A percentile compares a stretch with the other conserved stretches of the same genome.
Evolutionary conservation across 306 rosid genomes (phyloP).

Genomic region (Cicer arietinum): DNA sequence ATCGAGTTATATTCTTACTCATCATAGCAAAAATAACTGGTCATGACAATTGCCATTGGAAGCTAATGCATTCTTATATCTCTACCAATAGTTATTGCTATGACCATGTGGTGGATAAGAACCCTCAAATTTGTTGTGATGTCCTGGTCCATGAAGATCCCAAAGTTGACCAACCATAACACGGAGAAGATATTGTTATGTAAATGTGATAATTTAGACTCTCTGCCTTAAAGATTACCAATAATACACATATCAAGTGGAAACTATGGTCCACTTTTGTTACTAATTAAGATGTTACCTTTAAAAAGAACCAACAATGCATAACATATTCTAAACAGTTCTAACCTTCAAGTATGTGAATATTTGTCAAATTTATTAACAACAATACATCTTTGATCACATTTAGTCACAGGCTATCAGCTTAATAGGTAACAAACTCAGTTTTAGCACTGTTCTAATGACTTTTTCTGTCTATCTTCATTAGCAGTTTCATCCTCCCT

Average conservation of each 20-base stretch:
- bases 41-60: no score
- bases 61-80: background rate
- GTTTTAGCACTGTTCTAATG: background rate
- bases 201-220: conserved; percentile 2
- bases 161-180: conserved; percentile 10
- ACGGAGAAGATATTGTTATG: background rate
- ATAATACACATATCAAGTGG: background rate
- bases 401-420: background rate
- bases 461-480: background rate
- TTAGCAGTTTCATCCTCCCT: conserved; percentile 8
- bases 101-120: background rate
- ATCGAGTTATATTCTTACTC: no score
- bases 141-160: conserved; percentile 1
- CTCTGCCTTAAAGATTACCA: background rate
- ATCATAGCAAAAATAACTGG: no score
- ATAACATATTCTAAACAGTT: background rate
- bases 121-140: background rate
- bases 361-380: conserved; percentile 3
- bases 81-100: background rate
- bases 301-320: conserved; percentile 3
- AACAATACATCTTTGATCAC: conserved; percentile 4
- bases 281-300: background rate
- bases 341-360: conserved; percentile 6
- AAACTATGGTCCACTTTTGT: background rate
- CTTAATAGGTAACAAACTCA: background rate